These are phyloP conservation scores for Yamadazyma diddensiae DNA, from an alignment of 1,139 yeast species.

Conservation along the genomic window DNA sequence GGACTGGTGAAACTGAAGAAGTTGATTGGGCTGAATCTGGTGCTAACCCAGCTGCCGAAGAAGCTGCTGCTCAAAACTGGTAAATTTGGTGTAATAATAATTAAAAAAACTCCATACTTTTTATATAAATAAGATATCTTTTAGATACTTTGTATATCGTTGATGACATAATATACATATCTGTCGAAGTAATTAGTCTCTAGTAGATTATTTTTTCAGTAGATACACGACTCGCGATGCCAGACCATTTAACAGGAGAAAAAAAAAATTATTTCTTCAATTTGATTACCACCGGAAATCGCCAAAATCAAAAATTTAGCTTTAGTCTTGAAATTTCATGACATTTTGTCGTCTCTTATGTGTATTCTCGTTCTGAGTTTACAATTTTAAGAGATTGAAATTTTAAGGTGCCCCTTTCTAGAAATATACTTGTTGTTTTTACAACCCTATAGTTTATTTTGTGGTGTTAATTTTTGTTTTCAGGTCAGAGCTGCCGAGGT, in stretches of 20 bases:
- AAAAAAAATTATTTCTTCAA: slow-evolving; percentile 20
- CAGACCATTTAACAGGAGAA: neutral
- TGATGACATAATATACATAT: too few relatives aligned
- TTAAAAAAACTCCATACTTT: slow-evolving; percentile 5
- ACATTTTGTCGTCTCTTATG: slow-evolving; percentile 2
- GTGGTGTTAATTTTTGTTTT: slow-evolving; percentile 25
- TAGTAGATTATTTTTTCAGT: too few relatives aligned
- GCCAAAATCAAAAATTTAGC: slow-evolving; percentile 29
- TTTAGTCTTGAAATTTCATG: slow-evolving; percentile 19
- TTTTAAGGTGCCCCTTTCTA: slow-evolving; percentile 11
- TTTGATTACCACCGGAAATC: slow-evolving; percentile 47
- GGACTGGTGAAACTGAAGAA: slow-evolving; percentile 60
- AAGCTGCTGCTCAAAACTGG: slow-evolving; percentile 69
- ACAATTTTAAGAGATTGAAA: slow-evolving; percentile 10
- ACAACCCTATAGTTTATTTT: slow-evolving; percentile 14
- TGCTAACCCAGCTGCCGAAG: slow-evolving; percentile 71
- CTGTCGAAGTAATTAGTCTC: too few relatives aligned
- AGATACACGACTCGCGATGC: slow-evolving; percentile 4
- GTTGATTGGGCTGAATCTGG: slow-evolving; percentile 63
- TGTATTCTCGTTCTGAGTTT: slow-evolving; percentile 23
- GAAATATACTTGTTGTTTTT: slow-evolving; percentile 14
- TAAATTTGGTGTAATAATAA: slow-evolving; percentile 23
- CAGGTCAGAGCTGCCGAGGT: slow-evolving; percentile 15
- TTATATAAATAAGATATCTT: slow-evolving; percentile 4
- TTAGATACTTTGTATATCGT: slow-evolving; percentile 9